A percentile compares a stretch with the other conserved stretches of the same genome.
Evolutionary conservation across 805 yeast genomes (phyloP).

Genomic region (Saccharomycopsis fibuligera): DNA sequence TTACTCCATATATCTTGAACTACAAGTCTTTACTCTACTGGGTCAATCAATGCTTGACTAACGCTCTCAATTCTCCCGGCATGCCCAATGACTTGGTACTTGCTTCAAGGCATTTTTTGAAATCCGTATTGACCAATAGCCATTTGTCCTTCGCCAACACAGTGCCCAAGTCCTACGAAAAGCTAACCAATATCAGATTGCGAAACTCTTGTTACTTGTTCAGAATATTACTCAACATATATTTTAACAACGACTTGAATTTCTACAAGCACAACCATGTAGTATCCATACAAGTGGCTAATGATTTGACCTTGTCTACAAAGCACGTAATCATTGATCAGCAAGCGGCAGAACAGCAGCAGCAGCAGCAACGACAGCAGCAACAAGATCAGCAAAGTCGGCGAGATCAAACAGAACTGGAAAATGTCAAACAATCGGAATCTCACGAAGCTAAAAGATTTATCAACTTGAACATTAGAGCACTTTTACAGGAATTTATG

Average conservation of each 20-base stretch:
- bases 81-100: constrained; percentile 15
- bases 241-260: constrained; percentile 8
- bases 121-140: not conserved
- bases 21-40: constrained; percentile 12
- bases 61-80: constrained; percentile 22
- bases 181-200: constrained; percentile 3
- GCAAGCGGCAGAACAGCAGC: not conserved
- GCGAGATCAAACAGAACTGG: not conserved
- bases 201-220: constrained; percentile 14
- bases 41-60: constrained; percentile 18
- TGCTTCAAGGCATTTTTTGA: constrained; percentile 13
- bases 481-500: constrained; percentile 17
- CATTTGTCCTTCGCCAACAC: not conserved
- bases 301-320: constrained; percentile 5
- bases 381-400: too few relatives aligned
- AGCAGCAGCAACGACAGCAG: too few relatives aligned
- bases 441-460: constrained; percentile 20
- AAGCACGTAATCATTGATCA: not conserved
- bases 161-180: not conserved
- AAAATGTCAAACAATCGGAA: constrained; percentile 4
- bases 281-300: constrained; percentile 5
- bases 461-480: constrained; percentile 19
- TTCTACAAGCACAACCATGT: constrained; percentile 10
- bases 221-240: constrained; percentile 15
- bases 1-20: constrained; percentile 10